Evolutionary conservation across 768 basidiomycete species (phyloP), one percentile per base, ranked within the genome.

Genomic region (Tremella yokohamensis): DNA sequence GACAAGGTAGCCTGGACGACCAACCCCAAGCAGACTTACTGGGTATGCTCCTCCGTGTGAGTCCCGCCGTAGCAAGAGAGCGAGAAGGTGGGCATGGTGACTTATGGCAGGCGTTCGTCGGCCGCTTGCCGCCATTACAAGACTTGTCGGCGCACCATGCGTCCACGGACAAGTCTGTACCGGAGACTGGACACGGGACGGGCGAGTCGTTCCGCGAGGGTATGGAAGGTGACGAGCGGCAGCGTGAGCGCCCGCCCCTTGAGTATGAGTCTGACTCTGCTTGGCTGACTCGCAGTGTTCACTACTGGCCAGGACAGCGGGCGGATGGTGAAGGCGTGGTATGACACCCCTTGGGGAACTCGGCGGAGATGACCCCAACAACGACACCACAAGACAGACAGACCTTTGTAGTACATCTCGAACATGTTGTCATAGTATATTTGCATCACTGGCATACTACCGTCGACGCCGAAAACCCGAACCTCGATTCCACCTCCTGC

Each of bases 191-290:
- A 87, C 60, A 90, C 88, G 87, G 85, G 61, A 72, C 79, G 1
- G 84, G 88, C 6, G 86, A 87, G 62, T 79, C 83, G 12, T 97
- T 97, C 69, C 81, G 90, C 63, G 92, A 94, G 74, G 93, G 92
- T 1, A 82, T 97, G 59, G 92, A 97, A 55, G 84, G 83, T n/a
- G 89, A 89, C 13, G 92, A 97, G 74, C 83, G 93, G 62, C 90
- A 94, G 80, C 65, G 92, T 94, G 73, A 81, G 85, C 80, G 13
- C 24, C 22, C 22, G 16, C 19, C 11, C 16, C 49, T 15, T 44
- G 52, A 47, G 42, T 64, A 40, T 20, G 25, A 45, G 29, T 26
- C 29, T 42, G 20, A 19, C 39, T 40, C 39, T 45, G 4, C 42
- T 6, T 45, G 42, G n/a, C 42, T 45, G 42, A 45, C 42, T n/a